Evolutionary conservation across 805 yeast species (phyloP).

Genomic region (Myxozyma neotropica): DNA sequence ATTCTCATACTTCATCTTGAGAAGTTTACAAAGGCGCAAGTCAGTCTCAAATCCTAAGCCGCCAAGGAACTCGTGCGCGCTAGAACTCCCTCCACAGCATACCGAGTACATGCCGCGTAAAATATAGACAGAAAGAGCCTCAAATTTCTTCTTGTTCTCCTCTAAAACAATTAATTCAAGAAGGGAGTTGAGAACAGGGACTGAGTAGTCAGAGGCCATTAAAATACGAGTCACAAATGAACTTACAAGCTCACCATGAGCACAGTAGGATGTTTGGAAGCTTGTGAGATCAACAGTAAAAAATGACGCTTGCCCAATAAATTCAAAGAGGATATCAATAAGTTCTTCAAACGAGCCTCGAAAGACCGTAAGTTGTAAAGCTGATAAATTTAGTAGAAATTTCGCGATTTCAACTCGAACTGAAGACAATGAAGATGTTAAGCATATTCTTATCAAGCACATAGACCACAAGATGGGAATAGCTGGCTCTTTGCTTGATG

Average conservation of each 20-base stretch:
- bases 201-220: conserved; percentile 14
- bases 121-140: conserved; percentile 10
- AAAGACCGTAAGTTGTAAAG: neutral
- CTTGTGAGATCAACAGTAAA: conserved; percentile 2
- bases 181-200: neutral
- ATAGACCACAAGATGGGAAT: conserved; percentile 21
- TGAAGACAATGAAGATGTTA: conserved; percentile 19
- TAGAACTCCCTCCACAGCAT: too few relatives aligned
- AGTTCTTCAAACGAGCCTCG: conserved; percentile 1
- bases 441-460: conserved; percentile 14
- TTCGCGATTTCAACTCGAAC: conserved; percentile 23
- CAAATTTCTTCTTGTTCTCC: conserved; percentile 9
- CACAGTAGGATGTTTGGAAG: conserved; percentile 11
- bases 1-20: neutral
- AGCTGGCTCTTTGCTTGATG: neutral
- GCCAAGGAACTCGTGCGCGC: neutral
- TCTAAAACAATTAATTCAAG: conserved; percentile 12
- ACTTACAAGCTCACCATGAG: conserved; percentile 40
- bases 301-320: conserved; percentile 19
- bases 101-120: conserved; percentile 14
- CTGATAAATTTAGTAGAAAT: conserved; percentile 5
- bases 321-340: conserved; percentile 7
- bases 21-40: neutral
- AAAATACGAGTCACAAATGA: conserved; percentile 24
- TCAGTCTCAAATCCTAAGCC: neutral